A percentile compares a stretch with the other conserved stretches of the same genome.
Conservation (phyloP, 768 basidiomycete genomes). For the Lentinula raphanica region DNA sequence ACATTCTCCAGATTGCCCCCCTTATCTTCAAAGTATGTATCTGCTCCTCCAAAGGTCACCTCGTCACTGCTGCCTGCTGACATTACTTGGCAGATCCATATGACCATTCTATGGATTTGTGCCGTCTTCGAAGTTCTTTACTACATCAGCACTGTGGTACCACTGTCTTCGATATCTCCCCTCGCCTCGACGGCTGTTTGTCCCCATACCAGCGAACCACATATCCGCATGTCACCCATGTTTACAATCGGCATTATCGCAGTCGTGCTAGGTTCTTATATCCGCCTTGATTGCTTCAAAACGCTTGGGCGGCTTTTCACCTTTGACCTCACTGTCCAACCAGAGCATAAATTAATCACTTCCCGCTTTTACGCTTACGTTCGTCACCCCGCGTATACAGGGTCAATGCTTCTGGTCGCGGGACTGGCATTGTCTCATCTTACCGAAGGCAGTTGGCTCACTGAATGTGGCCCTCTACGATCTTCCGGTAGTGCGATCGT, state of each 20-base stretch:
- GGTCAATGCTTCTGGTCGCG: constrained; percentile 43
- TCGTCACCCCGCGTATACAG: constrained; percentile 52
- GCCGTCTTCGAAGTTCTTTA: constrained; percentile 46
- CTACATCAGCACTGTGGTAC: constrained; percentile 26
- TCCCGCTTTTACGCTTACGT: constrained; percentile 46
- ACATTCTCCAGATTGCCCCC: constrained; percentile 51
- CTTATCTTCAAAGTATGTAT: constrained; percentile 45
- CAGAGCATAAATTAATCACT: constrained; percentile 46
- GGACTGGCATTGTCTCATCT: constrained; percentile 43
- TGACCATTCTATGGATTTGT: constrained; percentile 43
- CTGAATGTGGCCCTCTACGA: constrained; percentile 26
- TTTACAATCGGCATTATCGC: constrained; percentile 42
- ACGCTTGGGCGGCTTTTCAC: constrained; percentile 53
- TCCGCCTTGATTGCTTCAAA: constrained; percentile 50
- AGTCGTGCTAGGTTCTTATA: constrained; percentile 37
- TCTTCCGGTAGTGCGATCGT: constrained; percentile 18
- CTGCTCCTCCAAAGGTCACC: not conserved
- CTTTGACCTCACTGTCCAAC: constrained; percentile 53
- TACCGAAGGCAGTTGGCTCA: constrained; percentile 41
- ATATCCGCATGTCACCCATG: constrained; percentile 32
- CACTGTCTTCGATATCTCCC: constrained; percentile 27
- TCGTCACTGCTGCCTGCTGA: too few relatives aligned
- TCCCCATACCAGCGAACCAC: constrained; percentile 18
- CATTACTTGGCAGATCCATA: constrained; percentile 38
- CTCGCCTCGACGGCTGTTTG: constrained; percentile 29